Evolutionary conservation across 164 flowering plant genomes (phyloP).

Genomic region (Berberis vulgaris): DNA sequence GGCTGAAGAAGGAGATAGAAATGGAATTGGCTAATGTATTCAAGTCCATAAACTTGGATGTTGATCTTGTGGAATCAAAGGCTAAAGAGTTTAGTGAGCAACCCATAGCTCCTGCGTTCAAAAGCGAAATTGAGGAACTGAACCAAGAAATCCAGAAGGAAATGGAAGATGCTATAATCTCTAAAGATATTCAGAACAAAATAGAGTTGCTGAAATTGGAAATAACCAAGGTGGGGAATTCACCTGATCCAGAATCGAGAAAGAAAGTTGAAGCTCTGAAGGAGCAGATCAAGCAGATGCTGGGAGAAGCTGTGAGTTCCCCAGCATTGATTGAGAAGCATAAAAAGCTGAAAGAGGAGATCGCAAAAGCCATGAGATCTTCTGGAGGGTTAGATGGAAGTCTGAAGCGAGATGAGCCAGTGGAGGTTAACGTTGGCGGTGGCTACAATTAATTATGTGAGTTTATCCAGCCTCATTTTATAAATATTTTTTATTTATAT

Average conservation of each 20-base stretch:
- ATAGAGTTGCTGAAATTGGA: slow-evolving; percentile 50
- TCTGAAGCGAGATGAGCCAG: slow-evolving; percentile 15
- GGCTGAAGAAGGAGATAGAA: slow-evolving; percentile 44
- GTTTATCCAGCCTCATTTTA: slow-evolving; percentile 10
- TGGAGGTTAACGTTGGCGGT: slow-evolving; percentile 21
- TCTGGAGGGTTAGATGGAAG: slow-evolving; percentile 31
- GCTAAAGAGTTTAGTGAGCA: slow-evolving; percentile 15
- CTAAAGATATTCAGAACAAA: slow-evolving; percentile 46
- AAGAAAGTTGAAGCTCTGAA: slow-evolving; percentile 47
- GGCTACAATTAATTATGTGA: slow-evolving; percentile 22
- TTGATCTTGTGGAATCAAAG: slow-evolving; percentile 24
- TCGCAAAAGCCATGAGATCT: slow-evolving; percentile 23
- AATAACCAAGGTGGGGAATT: slow-evolving; percentile 41
- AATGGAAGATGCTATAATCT: slow-evolving; percentile 37
- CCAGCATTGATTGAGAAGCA: slow-evolving; percentile 40
- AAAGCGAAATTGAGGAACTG: slow-evolving; percentile 32
- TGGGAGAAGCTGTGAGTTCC: slow-evolving; percentile 39
- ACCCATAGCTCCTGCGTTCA: slow-evolving; percentile 17
- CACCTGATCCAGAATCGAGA: slow-evolving; percentile 35
- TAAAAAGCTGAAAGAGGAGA: slow-evolving; percentile 39
- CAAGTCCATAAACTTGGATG: slow-evolving; percentile 40
- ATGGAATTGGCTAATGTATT: slow-evolving; percentile 32
- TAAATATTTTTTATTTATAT: too few relatives aligned
- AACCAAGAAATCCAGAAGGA: slow-evolving; percentile 31
- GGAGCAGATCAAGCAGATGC: slow-evolving; percentile 44